Conservation (phyloP, 2,329 filamentous ascomycete genomes). For the Tolypocladium cylindrosporum region DNA sequence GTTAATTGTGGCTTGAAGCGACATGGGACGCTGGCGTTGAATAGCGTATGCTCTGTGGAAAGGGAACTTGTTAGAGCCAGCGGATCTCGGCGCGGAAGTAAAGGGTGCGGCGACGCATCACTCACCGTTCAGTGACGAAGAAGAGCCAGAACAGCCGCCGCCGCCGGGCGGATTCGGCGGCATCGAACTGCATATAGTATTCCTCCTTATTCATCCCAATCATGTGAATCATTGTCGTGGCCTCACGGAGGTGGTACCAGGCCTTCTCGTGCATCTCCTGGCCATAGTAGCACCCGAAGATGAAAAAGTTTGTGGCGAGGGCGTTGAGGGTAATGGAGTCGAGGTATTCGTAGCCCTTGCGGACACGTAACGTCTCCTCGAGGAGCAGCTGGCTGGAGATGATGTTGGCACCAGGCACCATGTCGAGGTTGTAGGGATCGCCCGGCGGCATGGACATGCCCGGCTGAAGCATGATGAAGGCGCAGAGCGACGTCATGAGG, state of each 20-base stretch:
- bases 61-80: neutral
- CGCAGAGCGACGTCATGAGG: slow-evolving; percentile 52
- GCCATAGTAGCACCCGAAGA: slow-evolving; percentile 64
- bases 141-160: slow-evolving; percentile 65
- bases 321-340: slow-evolving; percentile 45
- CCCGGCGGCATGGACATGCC: slow-evolving; percentile 51
- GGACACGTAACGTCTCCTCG: slow-evolving; percentile 56
- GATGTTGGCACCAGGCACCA: slow-evolving; percentile 48
- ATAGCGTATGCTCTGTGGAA: slow-evolving; percentile 53
- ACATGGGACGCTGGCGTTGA: slow-evolving; percentile 58
- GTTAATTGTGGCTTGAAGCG: slow-evolving; percentile 58
- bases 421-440: slow-evolving; percentile 47
- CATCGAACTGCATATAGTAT: slow-evolving; percentile 48
- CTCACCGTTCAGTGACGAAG: slow-evolving; percentile 59
- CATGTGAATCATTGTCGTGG: slow-evolving; percentile 58
- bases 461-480: slow-evolving; percentile 60
- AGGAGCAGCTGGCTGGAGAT: slow-evolving; percentile 56
- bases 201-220: slow-evolving; percentile 52
- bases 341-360: slow-evolving; percentile 52
- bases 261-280: slow-evolving; percentile 65
- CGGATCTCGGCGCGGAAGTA: neutral
- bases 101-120: neutral
- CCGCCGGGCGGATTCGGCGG: slow-evolving; percentile 50
- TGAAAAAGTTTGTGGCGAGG: slow-evolving; percentile 66
- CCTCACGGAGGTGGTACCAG: slow-evolving; percentile 72